Base-by-base conservation (phyloP, 768 basidiomycete genomes). In the Calocera viscosa region DNA sequence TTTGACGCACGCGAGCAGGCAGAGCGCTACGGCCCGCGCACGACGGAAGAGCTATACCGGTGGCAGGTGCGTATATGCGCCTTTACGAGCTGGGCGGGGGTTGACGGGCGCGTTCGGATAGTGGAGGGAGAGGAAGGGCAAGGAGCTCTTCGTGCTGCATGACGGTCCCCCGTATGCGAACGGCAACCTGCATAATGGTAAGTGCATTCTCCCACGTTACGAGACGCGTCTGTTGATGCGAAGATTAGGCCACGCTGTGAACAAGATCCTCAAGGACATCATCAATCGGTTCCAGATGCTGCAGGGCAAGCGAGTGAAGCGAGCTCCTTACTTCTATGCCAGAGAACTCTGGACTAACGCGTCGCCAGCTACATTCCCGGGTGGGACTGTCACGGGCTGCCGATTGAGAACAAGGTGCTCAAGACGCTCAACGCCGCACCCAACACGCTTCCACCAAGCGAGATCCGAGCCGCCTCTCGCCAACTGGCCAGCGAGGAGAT, bases 161-260 rank as follows among this genome's bases (percentile, higher is more conserved):
- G 95, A 99, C 75, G 96, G 95, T 0, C 95, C 95, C 34, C 96
- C 96, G 0, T 98, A 98, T 73, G 95, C 95, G 1, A 99, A 99
- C 73, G 96, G 96, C 0, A 84, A 91, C 74, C 78, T 99, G 43
- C 95, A 99, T 74, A 94, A 94, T 81, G 95, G 94, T 95, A 70
- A 68, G 76, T 71, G 19, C 24, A 39, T 5, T 3, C 66, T 64
- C 35, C 40, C 38, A n/a, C 67, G 33, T 1, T 12, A 19, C 11
- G 10, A 65, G 22, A 66, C 40, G 32, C 35, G 38, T 14, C 2
- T 30, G 16, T 8, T 65, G 35, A 69, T 43, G 26, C 17, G 24
- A 17, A 30, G 17, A 35, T 0, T 68, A 96, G 94, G 95, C 7
- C 95, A 99, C 74, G 94, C 94, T 0, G 75, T 98, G 69, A 99